These are phyloP conservation scores for Neurospora pannonica DNA, from an alignment of 495 filamentous ascomycete species.

Conservation along the genomic window DNA sequence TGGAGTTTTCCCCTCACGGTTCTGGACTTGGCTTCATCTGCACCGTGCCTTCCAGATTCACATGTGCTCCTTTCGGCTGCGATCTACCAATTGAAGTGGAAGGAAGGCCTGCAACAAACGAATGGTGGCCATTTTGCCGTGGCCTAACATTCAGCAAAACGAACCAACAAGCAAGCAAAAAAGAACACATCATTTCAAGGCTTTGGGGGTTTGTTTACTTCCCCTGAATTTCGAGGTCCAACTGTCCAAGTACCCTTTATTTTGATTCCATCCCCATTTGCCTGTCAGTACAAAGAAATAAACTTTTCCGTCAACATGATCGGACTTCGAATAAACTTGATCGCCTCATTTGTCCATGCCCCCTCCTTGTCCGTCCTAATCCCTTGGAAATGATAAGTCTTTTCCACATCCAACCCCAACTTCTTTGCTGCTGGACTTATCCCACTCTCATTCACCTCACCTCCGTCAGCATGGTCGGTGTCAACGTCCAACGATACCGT, in stretches of 20 bases:
- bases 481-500: not conserved
- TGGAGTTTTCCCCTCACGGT: not conserved
- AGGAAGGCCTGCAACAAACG: not conserved
- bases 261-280: not conserved
- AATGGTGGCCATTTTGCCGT: not conserved
- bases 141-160: not conserved
- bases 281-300: not conserved
- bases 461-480: not conserved
- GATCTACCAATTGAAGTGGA: not conserved
- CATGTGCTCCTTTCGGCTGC: not conserved
- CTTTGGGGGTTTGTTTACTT: not conserved
- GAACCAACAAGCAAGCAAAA: not conserved
- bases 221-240: not conserved
- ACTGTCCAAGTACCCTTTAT: not conserved
- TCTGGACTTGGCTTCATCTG: not conserved
- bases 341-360: conserved; percentile 1
- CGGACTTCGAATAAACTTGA: conserved; percentile 2
- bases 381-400: not conserved
- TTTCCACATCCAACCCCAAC: not conserved
- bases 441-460: not conserved
- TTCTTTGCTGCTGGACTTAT: not conserved
- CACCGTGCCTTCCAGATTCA: not conserved
- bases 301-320: conserved; percentile 1
- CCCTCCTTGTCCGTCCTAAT: not conserved
- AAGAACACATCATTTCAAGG: not conserved